Evolutionary conservation across 148 eudicot species (phyloP).

Genomic region (Vaccinium corymbosum): DNA sequence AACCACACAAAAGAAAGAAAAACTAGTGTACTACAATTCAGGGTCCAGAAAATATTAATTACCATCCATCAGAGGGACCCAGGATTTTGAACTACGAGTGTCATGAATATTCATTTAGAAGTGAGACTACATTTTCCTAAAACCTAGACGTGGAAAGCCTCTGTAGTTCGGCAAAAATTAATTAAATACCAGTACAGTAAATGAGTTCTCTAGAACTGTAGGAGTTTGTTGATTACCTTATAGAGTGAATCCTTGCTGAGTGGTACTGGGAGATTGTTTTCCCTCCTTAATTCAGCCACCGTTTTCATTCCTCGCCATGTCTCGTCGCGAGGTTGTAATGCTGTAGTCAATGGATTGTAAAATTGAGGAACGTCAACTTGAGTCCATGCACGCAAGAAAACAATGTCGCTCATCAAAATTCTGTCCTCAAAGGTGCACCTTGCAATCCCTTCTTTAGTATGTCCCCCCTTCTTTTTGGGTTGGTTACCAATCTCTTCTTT

Average conservation of each 20-base stretch:
- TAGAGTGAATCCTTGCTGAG: slow-evolving; percentile 80
- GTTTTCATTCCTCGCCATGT: slow-evolving; percentile 92
- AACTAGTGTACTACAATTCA: neutral
- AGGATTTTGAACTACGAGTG: neutral
- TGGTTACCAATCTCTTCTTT: slow-evolving; percentile 74
- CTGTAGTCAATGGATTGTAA: slow-evolving; percentile 81
- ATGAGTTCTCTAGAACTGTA: neutral
- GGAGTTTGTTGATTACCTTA: slow-evolving; percentile 39
- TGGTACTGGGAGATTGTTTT: slow-evolving; percentile 61
- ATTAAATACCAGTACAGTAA: neutral
- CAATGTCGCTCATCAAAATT: slow-evolving; percentile 89
- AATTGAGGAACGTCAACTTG: slow-evolving; percentile 84
- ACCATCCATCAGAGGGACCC: slow-evolving; percentile 34
- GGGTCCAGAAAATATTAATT: neutral
- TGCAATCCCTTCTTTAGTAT: slow-evolving; percentile 76
- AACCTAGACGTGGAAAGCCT: neutral
- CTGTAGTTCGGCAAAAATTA: neutral
- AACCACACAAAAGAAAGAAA: neutral
- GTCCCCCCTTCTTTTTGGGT: slow-evolving; percentile 49
- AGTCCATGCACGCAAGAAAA: slow-evolving; percentile 85
- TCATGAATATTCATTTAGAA: neutral
- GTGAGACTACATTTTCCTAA: neutral
- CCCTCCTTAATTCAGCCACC: slow-evolving; percentile 75
- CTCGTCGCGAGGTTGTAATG: slow-evolving; percentile 77
- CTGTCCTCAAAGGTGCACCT: slow-evolving; percentile 98